These are phyloP conservation scores for Wickerhamomyces chambardii DNA, from an alignment of 805 yeast genomes.

Conservation along the genomic window DNA sequence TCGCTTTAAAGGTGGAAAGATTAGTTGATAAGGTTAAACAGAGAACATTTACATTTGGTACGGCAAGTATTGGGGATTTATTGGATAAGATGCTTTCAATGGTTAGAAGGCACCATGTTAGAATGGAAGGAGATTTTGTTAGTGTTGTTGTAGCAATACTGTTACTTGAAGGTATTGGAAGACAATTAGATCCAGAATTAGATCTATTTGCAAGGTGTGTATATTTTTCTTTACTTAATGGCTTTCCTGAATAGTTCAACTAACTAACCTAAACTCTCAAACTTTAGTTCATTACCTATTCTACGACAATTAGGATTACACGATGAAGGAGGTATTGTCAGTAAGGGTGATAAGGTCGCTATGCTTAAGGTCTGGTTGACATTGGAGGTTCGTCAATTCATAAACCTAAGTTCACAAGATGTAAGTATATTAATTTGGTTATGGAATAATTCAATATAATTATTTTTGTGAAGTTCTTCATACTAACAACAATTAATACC, in stretches of 20 bases:
- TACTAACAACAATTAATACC: neutral
- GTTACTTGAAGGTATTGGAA: slow-evolving; percentile 88
- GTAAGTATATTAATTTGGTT: slow-evolving; percentile 29
- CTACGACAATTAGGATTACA: slow-evolving; percentile 71
- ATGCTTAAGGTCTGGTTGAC: slow-evolving; percentile 92
- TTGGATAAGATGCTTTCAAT: slow-evolving; percentile 78
- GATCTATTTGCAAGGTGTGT: slow-evolving; percentile 96
- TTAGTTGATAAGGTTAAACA: slow-evolving; percentile 75
- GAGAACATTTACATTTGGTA: slow-evolving; percentile 87
- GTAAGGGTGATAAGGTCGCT: slow-evolving; percentile 52
- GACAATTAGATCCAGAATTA: slow-evolving; percentile 86
- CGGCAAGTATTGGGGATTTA: slow-evolving; percentile 85
- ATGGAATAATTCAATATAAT: no score
- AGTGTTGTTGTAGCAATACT: slow-evolving; percentile 93
- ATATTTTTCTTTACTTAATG: slow-evolving; percentile 30
- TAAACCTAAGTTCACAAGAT: slow-evolving; percentile 75
- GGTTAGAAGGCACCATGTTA: slow-evolving; percentile 92
- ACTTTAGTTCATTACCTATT: slow-evolving; percentile 70
- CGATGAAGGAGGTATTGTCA: slow-evolving; percentile 52
- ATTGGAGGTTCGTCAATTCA: slow-evolving; percentile 79
- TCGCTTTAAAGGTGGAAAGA: slow-evolving; percentile 80
- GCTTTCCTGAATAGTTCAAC: slow-evolving; percentile 19
- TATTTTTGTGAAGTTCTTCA: no score
- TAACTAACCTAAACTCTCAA: no score
- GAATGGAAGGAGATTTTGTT: slow-evolving; percentile 96